Percentiles rank a stretch among this genome's conserved stretches.
phyloP scores from a whole-genome alignment of 441 rosid species.

The Kokia cookei region DNA sequence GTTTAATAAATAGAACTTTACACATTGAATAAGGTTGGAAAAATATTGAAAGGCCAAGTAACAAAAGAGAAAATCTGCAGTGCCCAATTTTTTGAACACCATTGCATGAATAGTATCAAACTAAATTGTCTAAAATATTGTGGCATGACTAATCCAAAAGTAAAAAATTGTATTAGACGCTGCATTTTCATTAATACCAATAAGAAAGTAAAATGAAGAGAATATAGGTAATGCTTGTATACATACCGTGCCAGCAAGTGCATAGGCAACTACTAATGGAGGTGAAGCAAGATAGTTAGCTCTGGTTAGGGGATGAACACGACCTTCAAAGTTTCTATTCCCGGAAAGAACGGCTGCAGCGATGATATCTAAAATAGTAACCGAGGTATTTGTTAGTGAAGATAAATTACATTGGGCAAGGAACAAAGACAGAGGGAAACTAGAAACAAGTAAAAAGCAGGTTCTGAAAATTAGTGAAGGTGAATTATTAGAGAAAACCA shows the following conservation, averaged over 20 bases:
- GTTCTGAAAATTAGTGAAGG: not conserved
- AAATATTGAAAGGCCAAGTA: not conserved
- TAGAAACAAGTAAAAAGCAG: not conserved
- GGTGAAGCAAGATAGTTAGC: constrained; percentile 77
- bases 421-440: not conserved
- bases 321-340: constrained; percentile 64
- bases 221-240: not conserved
- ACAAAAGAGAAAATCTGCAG: not conserved
- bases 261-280: constrained; percentile 65
- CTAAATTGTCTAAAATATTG: not conserved
- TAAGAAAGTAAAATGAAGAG: not conserved
- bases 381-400: not conserved
- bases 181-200: not conserved
- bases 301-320: constrained; percentile 60
- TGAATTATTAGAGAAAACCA: not conserved
- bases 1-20: not conserved
- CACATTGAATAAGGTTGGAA: not conserved
- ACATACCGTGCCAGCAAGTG: constrained; percentile 64
- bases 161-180: not conserved
- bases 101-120: not conserved
- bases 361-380: constrained; percentile 35
- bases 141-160: not conserved
- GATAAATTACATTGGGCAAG: not conserved
- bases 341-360: constrained; percentile 69
- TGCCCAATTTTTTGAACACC: not conserved